phyloP scores from a whole-genome alignment of 352 stramenopile genomes.

The Pythium utonaiense region DNA sequence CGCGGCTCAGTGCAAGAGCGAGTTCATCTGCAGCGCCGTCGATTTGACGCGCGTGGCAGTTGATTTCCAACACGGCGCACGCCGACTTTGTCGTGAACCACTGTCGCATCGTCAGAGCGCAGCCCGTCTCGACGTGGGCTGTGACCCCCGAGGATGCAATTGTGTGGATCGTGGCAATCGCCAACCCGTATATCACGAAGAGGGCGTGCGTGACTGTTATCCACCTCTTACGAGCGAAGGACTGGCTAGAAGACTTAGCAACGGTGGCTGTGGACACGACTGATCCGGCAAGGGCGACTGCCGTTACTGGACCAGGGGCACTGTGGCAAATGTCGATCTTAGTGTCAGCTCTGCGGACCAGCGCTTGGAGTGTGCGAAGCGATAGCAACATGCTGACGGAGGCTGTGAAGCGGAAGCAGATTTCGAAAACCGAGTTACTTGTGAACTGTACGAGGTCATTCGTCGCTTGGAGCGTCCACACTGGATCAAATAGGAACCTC shows the following conservation, averaged over 20 bases:
- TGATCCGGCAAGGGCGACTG: background rate
- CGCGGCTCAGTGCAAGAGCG: background rate
- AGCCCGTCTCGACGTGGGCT: background rate
- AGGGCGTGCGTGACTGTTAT: background rate
- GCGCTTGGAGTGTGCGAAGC: conserved; percentile 4
- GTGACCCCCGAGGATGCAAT: background rate
- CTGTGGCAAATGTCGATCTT: background rate
- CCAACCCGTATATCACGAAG: background rate
- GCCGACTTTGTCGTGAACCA: background rate
- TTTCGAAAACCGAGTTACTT: conserved; percentile 11
- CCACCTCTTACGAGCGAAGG: background rate
- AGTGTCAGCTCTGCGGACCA: background rate
- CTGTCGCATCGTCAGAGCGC: background rate
- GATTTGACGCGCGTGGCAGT: conserved; percentile 1
- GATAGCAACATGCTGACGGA: conserved; percentile 10
- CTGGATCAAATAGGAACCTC: background rate
- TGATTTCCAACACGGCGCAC: conserved; percentile 7
- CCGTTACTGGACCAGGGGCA: background rate
- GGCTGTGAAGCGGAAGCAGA: background rate
- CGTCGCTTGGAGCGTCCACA: background rate
- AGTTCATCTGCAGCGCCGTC: background rate
- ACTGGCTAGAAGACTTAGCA: background rate
- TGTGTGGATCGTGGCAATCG: background rate
- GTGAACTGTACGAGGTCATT: conserved; percentile 14
- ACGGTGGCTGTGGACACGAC: background rate